A percentile compares a stretch with the other conserved stretches of the same genome.
Conservation (phyloP, 2,329 filamentous ascomycete genomes). For the Malbranchea cinnamomea region DNA sequence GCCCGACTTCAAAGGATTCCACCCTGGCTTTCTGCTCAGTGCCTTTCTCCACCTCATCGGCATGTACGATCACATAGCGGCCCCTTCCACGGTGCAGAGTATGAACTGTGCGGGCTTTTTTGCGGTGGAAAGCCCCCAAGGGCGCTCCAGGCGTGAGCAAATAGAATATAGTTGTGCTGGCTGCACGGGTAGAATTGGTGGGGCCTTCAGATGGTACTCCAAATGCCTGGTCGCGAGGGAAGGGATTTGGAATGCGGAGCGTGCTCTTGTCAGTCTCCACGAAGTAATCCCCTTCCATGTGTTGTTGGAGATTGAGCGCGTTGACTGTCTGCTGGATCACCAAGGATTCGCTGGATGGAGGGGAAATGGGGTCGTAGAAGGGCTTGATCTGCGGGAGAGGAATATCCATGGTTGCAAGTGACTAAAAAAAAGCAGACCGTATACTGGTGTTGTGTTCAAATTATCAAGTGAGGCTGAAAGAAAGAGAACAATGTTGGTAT, state of each 20-base stretch:
- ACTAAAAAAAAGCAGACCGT: too few species aligned
- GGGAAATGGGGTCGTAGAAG: conserved; percentile 12
- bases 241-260: conserved; percentile 40
- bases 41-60: conserved; percentile 29
- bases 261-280: conserved; percentile 44
- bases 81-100: conserved; percentile 49
- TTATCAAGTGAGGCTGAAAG: too few species aligned
- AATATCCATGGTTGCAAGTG: conserved; percentile 6
- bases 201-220: conserved; percentile 23
- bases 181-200: conserved; percentile 33
- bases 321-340: conserved; percentile 25
- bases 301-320: conserved; percentile 35
- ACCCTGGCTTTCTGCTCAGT: conserved; percentile 35
- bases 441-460: background rate
- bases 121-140: conserved; percentile 48
- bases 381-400: conserved; percentile 14
- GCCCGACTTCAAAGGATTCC: conserved; percentile 51
- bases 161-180: conserved; percentile 51
- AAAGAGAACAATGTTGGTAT: too few species aligned
- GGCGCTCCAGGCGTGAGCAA: conserved; percentile 42
- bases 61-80: conserved; percentile 49
- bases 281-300: conserved; percentile 53
- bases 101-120: conserved; percentile 47
- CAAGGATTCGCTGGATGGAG: conserved; percentile 17
- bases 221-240: conserved; percentile 18